A percentile compares a stretch with the other conserved stretches of the same genome.
These are phyloP conservation scores for Trichophyton mentagrophytes DNA, from an alignment of 2,329 filamentous ascomycete genomes.

Conservation along the genomic window DNA sequence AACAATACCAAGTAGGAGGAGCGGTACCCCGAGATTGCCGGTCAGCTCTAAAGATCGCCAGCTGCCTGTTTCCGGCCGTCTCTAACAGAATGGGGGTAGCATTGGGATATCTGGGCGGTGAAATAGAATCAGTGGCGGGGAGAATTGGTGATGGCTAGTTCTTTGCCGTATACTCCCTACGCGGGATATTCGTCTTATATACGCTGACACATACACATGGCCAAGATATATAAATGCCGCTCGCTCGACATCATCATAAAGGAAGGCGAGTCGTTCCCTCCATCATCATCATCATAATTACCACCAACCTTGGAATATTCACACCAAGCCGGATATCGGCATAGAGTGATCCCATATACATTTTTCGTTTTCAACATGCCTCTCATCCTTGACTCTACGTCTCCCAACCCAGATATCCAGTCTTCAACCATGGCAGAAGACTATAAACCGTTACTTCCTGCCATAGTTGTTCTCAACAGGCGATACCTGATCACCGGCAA, in stretches of 20 bases:
- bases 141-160: not conserved
- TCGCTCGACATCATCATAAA: not conserved
- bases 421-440: not conserved
- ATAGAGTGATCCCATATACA: not conserved
- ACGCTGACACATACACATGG: not conserved
- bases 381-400: not conserved
- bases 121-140: not conserved
- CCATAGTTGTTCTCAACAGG: conserved; percentile 1
- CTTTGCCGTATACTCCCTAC: not conserved
- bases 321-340: not conserved
- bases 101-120: not conserved
- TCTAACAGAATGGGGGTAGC: not conserved
- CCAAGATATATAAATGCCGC: not conserved
- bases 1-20: not conserved
- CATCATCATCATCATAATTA: not conserved
- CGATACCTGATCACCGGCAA: conserved; percentile 1
- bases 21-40: not conserved
- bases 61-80: not conserved
- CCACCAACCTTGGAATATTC: not conserved
- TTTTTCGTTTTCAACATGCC: not conserved
- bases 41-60: not conserved
- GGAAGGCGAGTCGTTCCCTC: not conserved
- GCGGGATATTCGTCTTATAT: not conserved
- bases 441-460: not conserved
- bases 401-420: not conserved